Evolutionary conservation across 805 yeast species (phyloP).

Genomic region (Debaryomyces hansenii): DNA sequence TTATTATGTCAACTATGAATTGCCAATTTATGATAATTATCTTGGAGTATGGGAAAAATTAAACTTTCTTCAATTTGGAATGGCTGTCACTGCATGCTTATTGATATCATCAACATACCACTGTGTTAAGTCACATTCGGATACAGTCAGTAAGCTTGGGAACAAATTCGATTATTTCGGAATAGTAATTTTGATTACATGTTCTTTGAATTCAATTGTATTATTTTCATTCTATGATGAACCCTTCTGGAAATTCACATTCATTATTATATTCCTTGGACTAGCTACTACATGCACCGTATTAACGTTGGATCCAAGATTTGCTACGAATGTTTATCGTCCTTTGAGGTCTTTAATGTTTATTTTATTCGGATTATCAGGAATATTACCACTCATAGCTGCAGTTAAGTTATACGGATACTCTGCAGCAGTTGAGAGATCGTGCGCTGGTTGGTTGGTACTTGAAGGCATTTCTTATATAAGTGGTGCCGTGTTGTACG

Average conservation of each 20-base stretch:
- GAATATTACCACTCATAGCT: slow-evolving; percentile 63
- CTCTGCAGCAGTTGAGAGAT: slow-evolving; percentile 46
- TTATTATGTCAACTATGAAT: slow-evolving; percentile 27
- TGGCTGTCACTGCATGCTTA: slow-evolving; percentile 61
- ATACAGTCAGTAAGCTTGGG: slow-evolving; percentile 51
- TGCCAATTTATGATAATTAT: slow-evolving; percentile 20
- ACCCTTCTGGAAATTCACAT: slow-evolving; percentile 32
- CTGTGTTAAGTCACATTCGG: slow-evolving; percentile 66
- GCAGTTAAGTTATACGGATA: slow-evolving; percentile 54
- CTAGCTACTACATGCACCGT: slow-evolving; percentile 64
- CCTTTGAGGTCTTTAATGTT: slow-evolving; percentile 77
- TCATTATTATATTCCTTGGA: slow-evolving; percentile 44
- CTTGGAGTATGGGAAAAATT: slow-evolving; percentile 43
- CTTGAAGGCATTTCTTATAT: slow-evolving; percentile 76
- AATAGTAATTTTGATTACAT: slow-evolving; percentile 64
- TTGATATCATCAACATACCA: slow-evolving; percentile 68
- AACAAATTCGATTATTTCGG: slow-evolving; percentile 78
- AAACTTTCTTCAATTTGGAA: slow-evolving; percentile 52
- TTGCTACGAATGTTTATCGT: slow-evolving; percentile 71
- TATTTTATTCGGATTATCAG: slow-evolving; percentile 76
- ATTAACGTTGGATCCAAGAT: slow-evolving; percentile 63
- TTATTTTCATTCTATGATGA: slow-evolving; percentile 47
- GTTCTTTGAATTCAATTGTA: slow-evolving; percentile 52
- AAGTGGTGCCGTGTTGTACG: slow-evolving; percentile 77
- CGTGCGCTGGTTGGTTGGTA: slow-evolving; percentile 61